Evolutionary conservation across 2,329 filamentous ascomycete genomes (phyloP).

Genomic region (Trichophyton schoenleinii): DNA sequence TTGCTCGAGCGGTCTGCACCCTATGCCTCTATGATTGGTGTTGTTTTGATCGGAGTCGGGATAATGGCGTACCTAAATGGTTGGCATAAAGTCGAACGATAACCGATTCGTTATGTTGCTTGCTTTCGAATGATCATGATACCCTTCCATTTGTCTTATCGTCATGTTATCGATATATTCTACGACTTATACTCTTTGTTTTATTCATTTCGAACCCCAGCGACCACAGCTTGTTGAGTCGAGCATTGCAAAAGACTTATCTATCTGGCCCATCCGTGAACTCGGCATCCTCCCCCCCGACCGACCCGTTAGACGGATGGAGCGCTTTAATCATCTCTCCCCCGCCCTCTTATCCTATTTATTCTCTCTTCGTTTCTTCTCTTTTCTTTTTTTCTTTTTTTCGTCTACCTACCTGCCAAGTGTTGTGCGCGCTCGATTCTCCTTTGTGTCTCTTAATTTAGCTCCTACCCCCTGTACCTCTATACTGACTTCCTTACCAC

Average conservation of each 20-base stretch:
- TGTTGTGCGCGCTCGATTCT: background rate
- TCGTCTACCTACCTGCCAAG: background rate
- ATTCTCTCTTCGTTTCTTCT: background rate
- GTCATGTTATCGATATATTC: constrained; percentile 3
- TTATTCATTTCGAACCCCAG: background rate
- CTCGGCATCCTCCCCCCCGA: background rate
- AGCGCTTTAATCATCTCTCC: background rate
- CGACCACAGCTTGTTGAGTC: constrained; percentile 1
- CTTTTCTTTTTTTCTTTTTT: background rate
- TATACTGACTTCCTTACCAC: background rate
- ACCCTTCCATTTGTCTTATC: background rate
- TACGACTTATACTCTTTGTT: background rate
- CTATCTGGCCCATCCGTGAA: background rate
- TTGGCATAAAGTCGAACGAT: constrained; percentile 50
- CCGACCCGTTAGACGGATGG: background rate
- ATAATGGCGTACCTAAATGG: constrained; percentile 79
- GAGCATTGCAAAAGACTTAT: background rate
- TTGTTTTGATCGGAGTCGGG: constrained; percentile 68
- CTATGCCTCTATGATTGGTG: constrained; percentile 70
- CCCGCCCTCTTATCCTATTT: too few species aligned
- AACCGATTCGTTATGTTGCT: constrained; percentile 3
- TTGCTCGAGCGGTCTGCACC: constrained; percentile 48
- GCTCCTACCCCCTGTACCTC: background rate
- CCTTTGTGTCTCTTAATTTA: background rate
- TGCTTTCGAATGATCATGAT: constrained; percentile 4